phyloP scores from a whole-genome alignment of 2,329 filamentous ascomycete species.

The Celoporthe dispersa region DNA sequence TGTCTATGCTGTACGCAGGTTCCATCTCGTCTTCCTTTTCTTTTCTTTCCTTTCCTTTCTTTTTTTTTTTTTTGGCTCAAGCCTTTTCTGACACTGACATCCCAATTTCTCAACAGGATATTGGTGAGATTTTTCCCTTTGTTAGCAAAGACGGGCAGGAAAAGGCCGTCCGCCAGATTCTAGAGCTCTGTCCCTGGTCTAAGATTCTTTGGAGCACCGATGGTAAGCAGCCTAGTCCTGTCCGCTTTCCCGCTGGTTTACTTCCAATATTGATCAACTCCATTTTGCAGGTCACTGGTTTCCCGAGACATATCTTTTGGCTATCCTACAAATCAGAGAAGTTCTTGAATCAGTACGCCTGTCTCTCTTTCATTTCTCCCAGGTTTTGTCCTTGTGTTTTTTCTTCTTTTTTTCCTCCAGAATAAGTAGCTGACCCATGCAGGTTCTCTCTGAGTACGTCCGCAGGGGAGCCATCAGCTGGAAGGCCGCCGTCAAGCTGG shows the following conservation, averaged over 20 bases:
- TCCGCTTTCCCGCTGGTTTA: background rate
- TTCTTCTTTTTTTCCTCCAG: no score
- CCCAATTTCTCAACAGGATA: constrained; percentile 55
- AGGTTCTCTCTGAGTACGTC: constrained; percentile 71
- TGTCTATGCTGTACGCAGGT: constrained; percentile 62
- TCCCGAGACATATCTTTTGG: constrained; percentile 77
- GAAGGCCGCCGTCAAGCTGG: constrained; percentile 65
- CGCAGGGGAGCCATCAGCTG: constrained; percentile 64
- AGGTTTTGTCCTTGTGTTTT: no score
- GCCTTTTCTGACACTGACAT: background rate
- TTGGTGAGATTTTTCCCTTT: constrained; percentile 82
- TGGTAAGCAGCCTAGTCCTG: constrained; percentile 43
- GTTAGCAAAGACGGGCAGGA: constrained; percentile 78
- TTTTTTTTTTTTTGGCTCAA: background rate
- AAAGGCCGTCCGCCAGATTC: constrained; percentile 68
- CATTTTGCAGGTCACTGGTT: constrained; percentile 61
- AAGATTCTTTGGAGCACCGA: constrained; percentile 83
- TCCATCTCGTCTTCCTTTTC: no score
- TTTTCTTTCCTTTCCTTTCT: background rate
- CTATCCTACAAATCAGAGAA: constrained; percentile 72
- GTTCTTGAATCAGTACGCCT: constrained; percentile 65
- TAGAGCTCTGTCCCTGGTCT: constrained; percentile 75
- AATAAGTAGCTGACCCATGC: constrained; percentile 19
- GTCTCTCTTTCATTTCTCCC: background rate
- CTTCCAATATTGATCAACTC: background rate